Evolutionary conservation across 2,329 filamentous ascomycete genomes (phyloP), one percentile per base, ranked within the genome.

Genomic region (Gnomoniopsis sp.): DNA sequence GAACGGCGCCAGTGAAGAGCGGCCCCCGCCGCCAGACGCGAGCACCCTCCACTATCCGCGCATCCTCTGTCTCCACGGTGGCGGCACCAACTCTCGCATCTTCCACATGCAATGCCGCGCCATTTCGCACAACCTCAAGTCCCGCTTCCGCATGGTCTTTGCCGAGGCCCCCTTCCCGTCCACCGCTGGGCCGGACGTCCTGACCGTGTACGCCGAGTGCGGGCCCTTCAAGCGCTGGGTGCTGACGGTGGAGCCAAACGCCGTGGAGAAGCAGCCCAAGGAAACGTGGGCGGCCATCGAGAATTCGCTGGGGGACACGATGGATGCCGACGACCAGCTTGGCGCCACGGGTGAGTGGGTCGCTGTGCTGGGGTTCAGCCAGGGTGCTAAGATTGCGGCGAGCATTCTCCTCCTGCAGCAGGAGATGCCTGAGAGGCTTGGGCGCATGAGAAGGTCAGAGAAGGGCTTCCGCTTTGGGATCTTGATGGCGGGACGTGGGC

Each of bases 41-140:
- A 38, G 51, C 1, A 61, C 59, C 15, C 48, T 61, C 14, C 51
- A 70, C 59, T 75, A 80, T 30, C 88, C 88, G 3, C 86, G 89
- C 60, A 85, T 93, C 65, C 86, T 93, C 65, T 92, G 88, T 73
- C 84, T 93, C n/a, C 89, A 93, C 71, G 89, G 89, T 69, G 89
- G 89, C 66, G 89, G 89, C 61, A 85, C 87, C 63, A 91, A 88
- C 67, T 86, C 81, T n/a, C 69, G 78, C 44, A 84, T 91, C 70
- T 92, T 92, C 75, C 76, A 80, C 61, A 71, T 81, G 12, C 89
- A 93, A 74, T 84, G 85, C 65, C 88, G 89, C 62, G 75, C 75
- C 63, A 65, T 83, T 55, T 70, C 72, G 52, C 64, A 69, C 33
- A 70, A 68, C 26, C 80, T 91, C 0, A 69, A 73, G 48, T 70